Conservation (phyloP, 371 early-diverging fungal species). For the Mortierella sp. region DNA sequence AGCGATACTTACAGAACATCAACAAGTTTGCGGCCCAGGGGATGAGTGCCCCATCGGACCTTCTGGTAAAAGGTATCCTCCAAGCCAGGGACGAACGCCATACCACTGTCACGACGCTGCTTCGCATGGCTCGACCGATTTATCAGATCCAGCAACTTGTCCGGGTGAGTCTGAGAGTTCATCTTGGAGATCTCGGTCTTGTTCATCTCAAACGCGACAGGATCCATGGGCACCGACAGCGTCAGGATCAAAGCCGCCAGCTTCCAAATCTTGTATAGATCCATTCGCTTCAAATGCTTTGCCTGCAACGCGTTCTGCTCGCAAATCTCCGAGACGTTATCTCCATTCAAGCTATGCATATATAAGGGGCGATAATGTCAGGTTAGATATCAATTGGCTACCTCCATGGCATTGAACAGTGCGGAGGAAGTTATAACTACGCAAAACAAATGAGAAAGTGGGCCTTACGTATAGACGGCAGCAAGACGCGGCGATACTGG, state of each 20-base stretch:
- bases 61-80: slow-evolving; percentile 57
- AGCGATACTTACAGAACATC: slow-evolving; percentile 67
- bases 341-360: slow-evolving; percentile 42
- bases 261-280: slow-evolving; percentile 56
- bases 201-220: slow-evolving; percentile 48
- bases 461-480: slow-evolving; percentile 55
- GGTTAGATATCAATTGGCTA: not conserved
- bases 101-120: slow-evolving; percentile 57
- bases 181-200: slow-evolving; percentile 51
- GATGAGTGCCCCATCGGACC: slow-evolving; percentile 81
- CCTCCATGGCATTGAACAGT: too few species aligned
- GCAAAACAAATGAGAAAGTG: not conserved
- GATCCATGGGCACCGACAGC: slow-evolving; percentile 56
- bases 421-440: not conserved
- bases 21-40: slow-evolving; percentile 74
- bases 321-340: slow-evolving; percentile 53
- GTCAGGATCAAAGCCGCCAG: slow-evolving; percentile 51
- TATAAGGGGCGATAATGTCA: not conserved
- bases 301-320: slow-evolving; percentile 56
- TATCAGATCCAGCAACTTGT: slow-evolving; percentile 50
- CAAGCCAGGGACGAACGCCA: slow-evolving; percentile 55
- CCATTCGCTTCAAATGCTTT: slow-evolving; percentile 49
- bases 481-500: slow-evolving; percentile 57
- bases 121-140: slow-evolving; percentile 40
- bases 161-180: slow-evolving; percentile 46